Base-by-base conservation (phyloP, 2,329 filamentous ascomycete genomes). In the Verticillium dahliae region DNA sequence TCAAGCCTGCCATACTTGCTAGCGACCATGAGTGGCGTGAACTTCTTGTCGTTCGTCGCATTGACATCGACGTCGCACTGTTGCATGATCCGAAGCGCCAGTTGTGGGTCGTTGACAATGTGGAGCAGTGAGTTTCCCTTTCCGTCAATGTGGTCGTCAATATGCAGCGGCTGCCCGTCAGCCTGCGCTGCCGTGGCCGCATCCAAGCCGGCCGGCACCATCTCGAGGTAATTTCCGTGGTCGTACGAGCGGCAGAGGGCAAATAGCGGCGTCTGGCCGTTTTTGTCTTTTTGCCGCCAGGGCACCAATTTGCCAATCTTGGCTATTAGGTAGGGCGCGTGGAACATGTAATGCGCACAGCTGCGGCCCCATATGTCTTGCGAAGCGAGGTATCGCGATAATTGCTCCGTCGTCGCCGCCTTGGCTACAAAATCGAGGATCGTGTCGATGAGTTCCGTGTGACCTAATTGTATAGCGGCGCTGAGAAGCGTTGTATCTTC, bases 1-100 rank as follows among this genome's bases (percentile, higher is more conserved):
- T 98, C 95, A 60, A 96, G 90, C 65, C 95, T 86, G 38, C 95
- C 95, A 71, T 98, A 99, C 74, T 99, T 99, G 82, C 94, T 98
- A 7, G 94, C 94, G 65, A 99, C 90, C 95, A 99, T 99, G 61
- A 99, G 80, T 1, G 95, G 89, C 0, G 96, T 99, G 71, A 99
- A 98, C 57, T 86, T 89, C 76, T 92, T 97, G 68, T 98, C 93
- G 70, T 99, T 99, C 9, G 89, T 90, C 9, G 94, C 93, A 75
- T 99, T 99, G 61, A 94, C 91, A 71, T 99, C 92, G n/a, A 92
- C 90, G 67, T 99, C 95, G 75, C 93, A 96, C 63, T 89, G 85
- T 61, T 90, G 84, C 39, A 99, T 79, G 50, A 98, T 89, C 63
- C 85, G 85, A 60, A 87, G 72, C 1, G 91, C 90, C 57, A 98